Percentiles rank a stretch among this genome's conserved stretches.
Evolutionary conservation across 306 rosid species (phyloP).

Genomic region (Pterocarpus macrocarpus): DNA sequence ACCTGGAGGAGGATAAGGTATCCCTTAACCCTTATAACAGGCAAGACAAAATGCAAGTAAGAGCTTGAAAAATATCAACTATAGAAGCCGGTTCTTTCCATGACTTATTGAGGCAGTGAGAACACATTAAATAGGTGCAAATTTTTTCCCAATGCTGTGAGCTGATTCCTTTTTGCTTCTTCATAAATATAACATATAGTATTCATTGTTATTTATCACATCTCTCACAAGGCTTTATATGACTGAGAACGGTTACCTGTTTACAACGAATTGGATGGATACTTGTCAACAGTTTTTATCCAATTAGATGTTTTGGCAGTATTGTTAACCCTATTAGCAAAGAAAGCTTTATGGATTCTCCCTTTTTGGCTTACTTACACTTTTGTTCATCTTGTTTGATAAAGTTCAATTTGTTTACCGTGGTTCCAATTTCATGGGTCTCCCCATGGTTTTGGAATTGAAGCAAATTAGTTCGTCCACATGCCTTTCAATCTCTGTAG

Average conservation of each 20-base stretch:
- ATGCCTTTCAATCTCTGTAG: slow-evolving; percentile 8
- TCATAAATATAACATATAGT: neutral
- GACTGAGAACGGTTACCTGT: slow-evolving; percentile 1
- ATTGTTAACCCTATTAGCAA: slow-evolving; percentile 1
- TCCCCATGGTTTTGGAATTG: slow-evolving; percentile 27
- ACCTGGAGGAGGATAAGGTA: slow-evolving; percentile 13
- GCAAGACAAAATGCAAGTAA: slow-evolving; percentile 17
- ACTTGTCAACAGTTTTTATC: slow-evolving; percentile 3
- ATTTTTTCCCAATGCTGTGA: neutral
- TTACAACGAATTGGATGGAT: slow-evolving; percentile 7
- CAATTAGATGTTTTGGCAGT: slow-evolving; percentile 31
- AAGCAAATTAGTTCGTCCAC: neutral
- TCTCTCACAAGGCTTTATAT: neutral
- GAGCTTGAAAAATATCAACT: slow-evolving; percentile 17
- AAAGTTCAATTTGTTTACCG: slow-evolving; percentile 10
- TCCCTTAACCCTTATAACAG: neutral
- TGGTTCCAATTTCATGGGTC: slow-evolving; percentile 4
- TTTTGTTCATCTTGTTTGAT: slow-evolving; percentile 18
- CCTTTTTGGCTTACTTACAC: neutral
- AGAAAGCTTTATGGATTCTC: neutral
- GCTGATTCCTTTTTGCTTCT: slow-evolving; percentile 8
- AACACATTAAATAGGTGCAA: neutral
- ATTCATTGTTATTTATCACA: neutral
- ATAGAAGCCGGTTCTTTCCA: neutral
- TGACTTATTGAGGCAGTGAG: slow-evolving; percentile 10